Percentiles rank a stretch among this genome's conserved stretches.
These are phyloP conservation scores for Wakefieldia striispora DNA, from an alignment of 768 basidiomycete genomes.

Conservation along the genomic window DNA sequence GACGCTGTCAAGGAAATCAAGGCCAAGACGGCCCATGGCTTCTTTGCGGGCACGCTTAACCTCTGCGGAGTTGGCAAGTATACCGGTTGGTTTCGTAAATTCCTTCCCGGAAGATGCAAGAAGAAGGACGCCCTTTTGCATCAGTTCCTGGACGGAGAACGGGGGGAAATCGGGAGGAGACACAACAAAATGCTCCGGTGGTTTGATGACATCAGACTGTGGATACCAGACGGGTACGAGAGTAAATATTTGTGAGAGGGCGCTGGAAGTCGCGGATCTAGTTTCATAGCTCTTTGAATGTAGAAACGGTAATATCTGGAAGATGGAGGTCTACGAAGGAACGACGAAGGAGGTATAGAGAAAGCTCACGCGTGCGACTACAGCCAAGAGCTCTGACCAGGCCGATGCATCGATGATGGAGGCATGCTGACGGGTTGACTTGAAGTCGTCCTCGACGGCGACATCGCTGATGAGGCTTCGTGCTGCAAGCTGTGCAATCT, in stretches of 20 bases:
- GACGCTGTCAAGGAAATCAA: constrained; percentile 79
- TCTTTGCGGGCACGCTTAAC: constrained; percentile 87
- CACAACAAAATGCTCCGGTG: constrained; percentile 25
- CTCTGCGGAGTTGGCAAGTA: constrained; percentile 71
- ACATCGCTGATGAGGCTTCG: constrained; percentile 84
- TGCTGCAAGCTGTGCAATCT: constrained; percentile 87
- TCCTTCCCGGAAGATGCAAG: constrained; percentile 94
- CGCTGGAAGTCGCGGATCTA: constrained; percentile 82
- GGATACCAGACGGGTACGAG: constrained; percentile 77
- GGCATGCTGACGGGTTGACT: constrained; percentile 54
- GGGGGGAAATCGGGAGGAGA: constrained; percentile 60
- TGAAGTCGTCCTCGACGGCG: constrained; percentile 75
- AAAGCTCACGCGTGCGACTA: constrained; percentile 75
- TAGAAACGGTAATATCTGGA: constrained; percentile 84
- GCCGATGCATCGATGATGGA: constrained; percentile 65
- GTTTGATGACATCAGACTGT: constrained; percentile 26
- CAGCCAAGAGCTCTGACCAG: constrained; percentile 89
- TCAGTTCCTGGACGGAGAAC: constrained; percentile 74
- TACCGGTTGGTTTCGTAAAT: constrained; percentile 71
- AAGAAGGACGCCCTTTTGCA: constrained; percentile 74
- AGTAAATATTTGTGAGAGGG: constrained; percentile 84
- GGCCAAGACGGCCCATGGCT: constrained; percentile 82
- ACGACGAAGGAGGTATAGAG: background rate
- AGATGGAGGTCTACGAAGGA: background rate
- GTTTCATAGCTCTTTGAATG: constrained; percentile 94